phyloP scores from a whole-genome alignment of 140 eudicot genomes.

The Stevia rebaudiana region DNA sequence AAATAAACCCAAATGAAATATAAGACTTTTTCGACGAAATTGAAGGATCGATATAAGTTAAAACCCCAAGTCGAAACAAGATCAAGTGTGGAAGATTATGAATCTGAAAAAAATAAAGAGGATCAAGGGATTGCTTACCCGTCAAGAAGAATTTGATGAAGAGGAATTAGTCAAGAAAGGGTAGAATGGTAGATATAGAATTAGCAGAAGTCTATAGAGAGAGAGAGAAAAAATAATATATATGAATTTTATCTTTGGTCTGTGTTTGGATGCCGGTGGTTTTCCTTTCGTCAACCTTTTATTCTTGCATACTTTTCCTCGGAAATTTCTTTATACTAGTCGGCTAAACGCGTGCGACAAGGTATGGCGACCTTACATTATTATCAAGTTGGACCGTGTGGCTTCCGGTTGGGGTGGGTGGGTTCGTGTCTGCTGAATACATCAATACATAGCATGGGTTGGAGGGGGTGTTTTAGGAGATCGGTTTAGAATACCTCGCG shows the following conservation, averaged over 20 bases:
- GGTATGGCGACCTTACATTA: too few species aligned
- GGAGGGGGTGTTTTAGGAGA: too few species aligned
- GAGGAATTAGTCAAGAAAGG: slow-evolving; percentile 9
- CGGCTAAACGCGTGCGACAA: too few species aligned
- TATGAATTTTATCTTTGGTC: slow-evolving; percentile 16
- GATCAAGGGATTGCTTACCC: slow-evolving; percentile 20
- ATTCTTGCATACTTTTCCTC: neutral
- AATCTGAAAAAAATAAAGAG: slow-evolving; percentile 13
- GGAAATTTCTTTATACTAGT: neutral
- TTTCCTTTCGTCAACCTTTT: slow-evolving; percentile 19
- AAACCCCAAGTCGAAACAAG: slow-evolving; percentile 11
- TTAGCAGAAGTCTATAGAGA: neutral
- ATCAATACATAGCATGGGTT: too few species aligned
- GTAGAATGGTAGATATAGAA: slow-evolving; percentile 15
- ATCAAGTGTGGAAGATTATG: slow-evolving; percentile 7
- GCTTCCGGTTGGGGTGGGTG: too few species aligned
- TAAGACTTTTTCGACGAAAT: slow-evolving; percentile 1
- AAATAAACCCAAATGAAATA: slow-evolving; percentile 5
- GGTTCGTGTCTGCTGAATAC: too few species aligned
- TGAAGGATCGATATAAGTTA: neutral
- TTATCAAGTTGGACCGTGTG: too few species aligned
- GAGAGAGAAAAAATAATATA: too few species aligned
- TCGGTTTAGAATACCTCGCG: too few species aligned
- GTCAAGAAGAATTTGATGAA: slow-evolving; percentile 4
- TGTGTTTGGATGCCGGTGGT: slow-evolving; percentile 21